Percentiles rank a stretch among this genome's conserved stretches.
phyloP scores from a whole-genome alignment of 768 basidiomycete genomes.

The Hemileccinum impolitum region DNA sequence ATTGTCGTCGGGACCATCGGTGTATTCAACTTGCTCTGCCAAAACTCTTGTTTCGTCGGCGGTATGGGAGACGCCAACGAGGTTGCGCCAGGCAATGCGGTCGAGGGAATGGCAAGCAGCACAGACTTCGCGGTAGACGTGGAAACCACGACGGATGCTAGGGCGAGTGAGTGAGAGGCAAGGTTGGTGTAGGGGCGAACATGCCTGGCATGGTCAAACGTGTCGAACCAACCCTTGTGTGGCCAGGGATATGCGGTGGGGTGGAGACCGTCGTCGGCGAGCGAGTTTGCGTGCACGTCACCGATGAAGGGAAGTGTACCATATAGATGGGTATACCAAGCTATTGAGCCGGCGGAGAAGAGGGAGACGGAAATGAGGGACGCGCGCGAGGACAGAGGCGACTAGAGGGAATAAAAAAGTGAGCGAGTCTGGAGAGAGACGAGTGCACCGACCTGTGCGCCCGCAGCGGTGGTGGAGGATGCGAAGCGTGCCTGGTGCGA shows the following conservation, averaged over 20 bases:
- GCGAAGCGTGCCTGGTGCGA: conserved; percentile 64
- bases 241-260: conserved; percentile 85
- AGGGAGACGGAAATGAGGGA: conserved; percentile 73
- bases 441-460: conserved; percentile 55
- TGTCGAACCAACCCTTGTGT: conserved; percentile 83
- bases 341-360: conserved; percentile 83
- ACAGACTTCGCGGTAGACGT: conserved; percentile 98
- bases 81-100: conserved; percentile 99
- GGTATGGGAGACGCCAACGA: conserved; percentile 97
- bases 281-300: conserved; percentile 89
- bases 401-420: conserved; percentile 36
- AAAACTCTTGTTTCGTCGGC: conserved; percentile 84
- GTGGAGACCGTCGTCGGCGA: conserved; percentile 93
- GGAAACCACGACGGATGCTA: conserved; percentile 93
- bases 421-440: not conserved
- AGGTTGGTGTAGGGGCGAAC: conserved; percentile 25
- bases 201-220: conserved; percentile 96
- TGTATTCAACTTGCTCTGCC: conserved; percentile 97
- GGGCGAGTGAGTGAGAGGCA: conserved; percentile 8
- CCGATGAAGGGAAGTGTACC: conserved; percentile 86
- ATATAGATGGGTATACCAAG: conserved; percentile 96
- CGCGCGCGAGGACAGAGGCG: conserved; percentile 65
- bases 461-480: conserved; percentile 58
- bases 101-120: conserved; percentile 98
- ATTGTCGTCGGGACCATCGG: conserved; percentile 89